Percentiles rank a stretch among this genome's conserved stretches.
Evolutionary conservation across 78 protist species (phyloP).

Genomic region (Acrasis kona): DNA sequence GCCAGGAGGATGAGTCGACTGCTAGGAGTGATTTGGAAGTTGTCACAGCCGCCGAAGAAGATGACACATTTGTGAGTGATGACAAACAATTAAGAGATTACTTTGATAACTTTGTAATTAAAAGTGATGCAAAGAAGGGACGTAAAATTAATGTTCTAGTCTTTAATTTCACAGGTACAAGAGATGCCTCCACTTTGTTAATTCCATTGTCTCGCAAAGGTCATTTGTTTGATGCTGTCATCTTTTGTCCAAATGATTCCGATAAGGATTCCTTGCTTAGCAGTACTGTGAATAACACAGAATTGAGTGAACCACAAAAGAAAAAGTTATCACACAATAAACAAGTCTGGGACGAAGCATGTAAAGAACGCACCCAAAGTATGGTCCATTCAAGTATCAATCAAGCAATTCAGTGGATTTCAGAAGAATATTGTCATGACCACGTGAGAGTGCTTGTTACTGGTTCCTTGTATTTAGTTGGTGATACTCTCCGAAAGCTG

Average conservation of each 20-base stretch:
- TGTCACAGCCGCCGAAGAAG: too few species aligned
- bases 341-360: background rate
- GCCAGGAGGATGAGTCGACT: conserved; percentile 20
- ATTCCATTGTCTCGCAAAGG: too few species aligned
- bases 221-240: conserved; percentile 12
- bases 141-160: conserved; percentile 22
- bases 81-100: background rate
- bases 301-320: background rate
- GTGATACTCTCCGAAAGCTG: background rate
- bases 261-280: background rate
- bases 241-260: background rate
- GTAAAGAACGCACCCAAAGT: background rate
- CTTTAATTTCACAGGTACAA: conserved; percentile 43
- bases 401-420: background rate
- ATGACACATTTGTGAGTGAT: too few species aligned
- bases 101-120: background rate
- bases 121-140: background rate
- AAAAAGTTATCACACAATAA: background rate
- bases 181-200: too few species aligned
- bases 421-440: background rate
- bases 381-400: background rate
- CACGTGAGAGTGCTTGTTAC: background rate
- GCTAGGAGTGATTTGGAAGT: too few species aligned
- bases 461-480: background rate
- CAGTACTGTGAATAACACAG: background rate